Conservation (phyloP, 2,329 filamentous ascomycete species). For the Pseudogymnoascus pannorum region DNA sequence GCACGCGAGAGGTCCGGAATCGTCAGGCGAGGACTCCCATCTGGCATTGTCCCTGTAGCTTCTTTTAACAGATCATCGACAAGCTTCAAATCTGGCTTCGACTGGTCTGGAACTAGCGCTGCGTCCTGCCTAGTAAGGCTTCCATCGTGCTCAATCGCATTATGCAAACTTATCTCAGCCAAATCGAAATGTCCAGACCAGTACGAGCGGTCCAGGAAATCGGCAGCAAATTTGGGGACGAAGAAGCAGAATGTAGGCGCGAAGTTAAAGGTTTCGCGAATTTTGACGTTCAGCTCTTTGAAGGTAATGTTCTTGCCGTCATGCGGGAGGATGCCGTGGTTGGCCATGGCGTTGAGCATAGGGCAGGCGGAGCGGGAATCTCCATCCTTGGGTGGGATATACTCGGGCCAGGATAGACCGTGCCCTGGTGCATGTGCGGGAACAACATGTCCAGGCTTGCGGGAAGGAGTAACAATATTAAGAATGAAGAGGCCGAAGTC, state of each 20-base stretch:
- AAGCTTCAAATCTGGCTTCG: constrained; percentile 31
- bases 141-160: constrained; percentile 17
- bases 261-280: constrained; percentile 18
- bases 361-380: constrained; percentile 33
- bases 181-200: constrained; percentile 17
- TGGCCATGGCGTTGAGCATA: constrained; percentile 36
- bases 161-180: constrained; percentile 15
- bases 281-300: constrained; percentile 17
- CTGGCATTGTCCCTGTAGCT: constrained; percentile 29
- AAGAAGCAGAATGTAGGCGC: constrained; percentile 17
- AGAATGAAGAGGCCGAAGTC: constrained; percentile 33
- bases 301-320: constrained; percentile 30
- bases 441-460: constrained; percentile 31
- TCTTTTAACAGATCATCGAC: constrained; percentile 30
- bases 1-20: constrained; percentile 31
- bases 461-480: constrained; percentile 32
- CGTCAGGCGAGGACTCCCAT: constrained; percentile 29
- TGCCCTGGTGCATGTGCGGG: constrained; percentile 30
- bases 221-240: constrained; percentile 19
- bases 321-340: constrained; percentile 36
- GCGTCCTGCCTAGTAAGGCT: constrained; percentile 28
- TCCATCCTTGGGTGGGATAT: constrained; percentile 30
- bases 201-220: constrained; percentile 20
- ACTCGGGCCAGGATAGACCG: constrained; percentile 31
- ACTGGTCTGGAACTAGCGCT: constrained; percentile 31